Base-by-base conservation (phyloP, 2,329 filamentous ascomycete genomes). In the Epichloe brachyelytri region DNA sequence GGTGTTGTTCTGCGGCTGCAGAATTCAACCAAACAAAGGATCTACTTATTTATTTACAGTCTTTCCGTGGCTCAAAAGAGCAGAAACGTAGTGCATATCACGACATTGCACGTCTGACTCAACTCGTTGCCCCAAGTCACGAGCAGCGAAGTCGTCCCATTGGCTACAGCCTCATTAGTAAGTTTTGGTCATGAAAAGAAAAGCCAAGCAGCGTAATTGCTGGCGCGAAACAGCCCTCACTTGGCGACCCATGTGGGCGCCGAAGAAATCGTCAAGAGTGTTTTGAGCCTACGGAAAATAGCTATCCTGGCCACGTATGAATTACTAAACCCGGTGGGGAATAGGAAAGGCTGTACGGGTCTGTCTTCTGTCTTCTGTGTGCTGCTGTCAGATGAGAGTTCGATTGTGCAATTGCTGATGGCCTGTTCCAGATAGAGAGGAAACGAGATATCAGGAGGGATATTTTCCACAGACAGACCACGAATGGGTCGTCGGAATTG, bases 151-250 rank as follows among this genome's bases (percentile, higher is more conserved):
- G 65, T 79, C 47, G 75, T 50, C 59, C 65, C 34, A 73, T 74
- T 44, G 78, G 77, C 61, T 77, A 71, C 57, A 77, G 77, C 55
- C 68, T 79, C 39, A 77, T 80, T 75, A 69, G 74, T 75, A 65
- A 52, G 65, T 57, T 3, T n/a, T 26, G 8, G 12, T 15, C 20
- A 3, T 15, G 22, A 6, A 12, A 10, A 22, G 4, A 14, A 15
- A 30, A 4, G 14, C n/a, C 8, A 22, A 33, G 2, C 26, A 15
- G n/a, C 14, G 4, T 43, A 22, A 20, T 43, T 43, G 43, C 22
- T 44, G 22, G 17, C 43, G 22, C 4, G 41, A 30, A 11, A 46
- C 19, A 73, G 70, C 71, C 56, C 60, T 76, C 39, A 73, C 71
- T 22, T 72, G 71, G 70, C 67, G 69, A 20, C 59, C 61, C 33